Evolutionary conservation across 2,329 filamentous ascomycete genomes (phyloP).

Genomic region (Epichloe glyceriae): DNA sequence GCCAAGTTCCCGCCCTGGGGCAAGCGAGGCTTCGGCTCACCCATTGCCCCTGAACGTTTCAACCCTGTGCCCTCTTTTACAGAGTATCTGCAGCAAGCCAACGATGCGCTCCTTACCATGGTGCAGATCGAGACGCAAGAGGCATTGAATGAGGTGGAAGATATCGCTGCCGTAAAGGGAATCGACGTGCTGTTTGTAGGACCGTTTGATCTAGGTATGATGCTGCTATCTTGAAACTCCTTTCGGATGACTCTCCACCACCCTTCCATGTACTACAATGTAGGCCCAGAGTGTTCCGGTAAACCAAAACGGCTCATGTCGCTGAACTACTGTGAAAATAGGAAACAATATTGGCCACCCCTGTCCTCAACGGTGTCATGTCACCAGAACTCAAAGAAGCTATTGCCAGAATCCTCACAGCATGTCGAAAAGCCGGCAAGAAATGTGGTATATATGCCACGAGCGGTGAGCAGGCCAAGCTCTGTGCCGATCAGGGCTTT

Average conservation of each 20-base stretch:
- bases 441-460: constrained; percentile 50
- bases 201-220: constrained; percentile 47
- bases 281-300: background rate
- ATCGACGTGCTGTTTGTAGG: constrained; percentile 54
- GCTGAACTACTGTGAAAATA: constrained; percentile 7
- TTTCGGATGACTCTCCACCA: too few relatives aligned
- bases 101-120: constrained; percentile 44
- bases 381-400: constrained; percentile 45
- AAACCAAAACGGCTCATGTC: background rate
- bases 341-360: constrained; percentile 49
- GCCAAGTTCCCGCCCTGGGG: constrained; percentile 39
- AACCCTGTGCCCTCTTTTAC: constrained; percentile 29
- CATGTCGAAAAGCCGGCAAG: constrained; percentile 49
- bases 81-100: constrained; percentile 37
- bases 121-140: constrained; percentile 57
- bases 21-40: constrained; percentile 35
- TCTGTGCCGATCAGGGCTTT: constrained; percentile 42
- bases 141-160: constrained; percentile 45
- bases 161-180: constrained; percentile 46
- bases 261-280: background rate
- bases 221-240: too few relatives aligned
- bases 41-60: constrained; percentile 31
- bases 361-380: constrained; percentile 48
- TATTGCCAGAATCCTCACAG: constrained; percentile 42
- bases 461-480: constrained; percentile 40